Conservation (phyloP, 169 alveolate genomes). For the Plasmodium yoelii region DNA sequence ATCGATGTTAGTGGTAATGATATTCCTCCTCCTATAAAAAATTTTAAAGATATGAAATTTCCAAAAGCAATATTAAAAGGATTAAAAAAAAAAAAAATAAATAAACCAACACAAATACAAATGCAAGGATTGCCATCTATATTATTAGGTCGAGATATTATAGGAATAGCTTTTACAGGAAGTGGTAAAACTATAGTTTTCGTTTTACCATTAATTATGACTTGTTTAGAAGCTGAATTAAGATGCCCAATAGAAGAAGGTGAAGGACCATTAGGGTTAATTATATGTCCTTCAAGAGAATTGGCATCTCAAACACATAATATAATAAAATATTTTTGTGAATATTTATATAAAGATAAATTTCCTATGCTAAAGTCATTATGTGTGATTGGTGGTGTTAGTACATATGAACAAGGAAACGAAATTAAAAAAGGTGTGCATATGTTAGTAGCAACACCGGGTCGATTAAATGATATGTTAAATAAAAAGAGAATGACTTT, state of each 20-base stretch:
- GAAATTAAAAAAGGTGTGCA: constrained; percentile 91
- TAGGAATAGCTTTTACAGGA: constrained; percentile 95
- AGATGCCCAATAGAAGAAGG: constrained; percentile 83
- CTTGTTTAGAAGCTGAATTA: constrained; percentile 89
- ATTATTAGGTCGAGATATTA: constrained; percentile 91
- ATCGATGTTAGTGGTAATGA: constrained; percentile 91
- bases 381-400: constrained; percentile 90
- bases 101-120: constrained; percentile 94
- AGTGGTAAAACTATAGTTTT: constrained; percentile 95
- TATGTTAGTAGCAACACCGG: constrained; percentile 98
- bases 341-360: constrained; percentile 79
- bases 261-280: constrained; percentile 95
- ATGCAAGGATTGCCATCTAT: constrained; percentile 94
- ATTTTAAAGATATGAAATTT: constrained; percentile 92
- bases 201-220: constrained; percentile 93
- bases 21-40: constrained; percentile 94
- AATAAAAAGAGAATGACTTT: constrained; percentile 90
- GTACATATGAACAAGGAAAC: constrained; percentile 82
- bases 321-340: constrained; percentile 84
- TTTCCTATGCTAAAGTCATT: constrained; percentile 83
- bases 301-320: constrained; percentile 94
- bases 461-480: constrained; percentile 96
- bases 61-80: constrained; percentile 91
- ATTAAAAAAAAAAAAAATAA: constrained; percentile 89
- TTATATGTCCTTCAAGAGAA: constrained; percentile 95